Conservation (phyloP, 768 basidiomycete species). For the Lyophyllum atratum region DNA sequence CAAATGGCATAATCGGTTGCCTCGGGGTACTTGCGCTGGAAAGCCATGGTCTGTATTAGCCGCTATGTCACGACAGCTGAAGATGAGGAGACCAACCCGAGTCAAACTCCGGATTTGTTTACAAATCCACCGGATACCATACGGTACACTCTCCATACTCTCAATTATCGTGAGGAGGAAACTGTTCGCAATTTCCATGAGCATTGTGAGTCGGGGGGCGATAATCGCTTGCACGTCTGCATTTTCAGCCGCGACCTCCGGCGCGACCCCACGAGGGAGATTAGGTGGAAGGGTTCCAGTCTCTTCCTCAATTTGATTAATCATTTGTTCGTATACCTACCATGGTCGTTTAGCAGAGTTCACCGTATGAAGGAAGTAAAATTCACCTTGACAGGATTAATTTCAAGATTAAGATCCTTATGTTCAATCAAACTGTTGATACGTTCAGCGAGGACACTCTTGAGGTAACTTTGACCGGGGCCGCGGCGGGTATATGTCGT, state of each 20-base stretch:
- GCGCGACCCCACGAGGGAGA: slow-evolving; percentile 89
- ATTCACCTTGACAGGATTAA: slow-evolving; percentile 93
- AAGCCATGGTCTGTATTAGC: not conserved
- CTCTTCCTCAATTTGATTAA: slow-evolving; percentile 98
- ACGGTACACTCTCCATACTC: slow-evolving; percentile 97
- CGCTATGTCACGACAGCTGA: slow-evolving; percentile 1
- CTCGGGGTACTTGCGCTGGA: slow-evolving; percentile 96
- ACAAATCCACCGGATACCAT: slow-evolving; percentile 99
- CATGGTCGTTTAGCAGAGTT: not conserved
- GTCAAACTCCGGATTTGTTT: slow-evolving; percentile 98
- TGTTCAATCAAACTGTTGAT: slow-evolving; percentile 99
- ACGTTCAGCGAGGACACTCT: slow-evolving; percentile 94
- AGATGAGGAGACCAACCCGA: slow-evolving; percentile 57
- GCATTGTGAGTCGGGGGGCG: slow-evolving; percentile 94
- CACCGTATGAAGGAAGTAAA: slow-evolving; percentile 4
- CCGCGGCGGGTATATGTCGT: slow-evolving; percentile 99
- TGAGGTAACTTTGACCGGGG: slow-evolving; percentile 97
- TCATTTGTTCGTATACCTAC: slow-evolving; percentile 99
- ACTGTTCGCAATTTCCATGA: slow-evolving; percentile 99
- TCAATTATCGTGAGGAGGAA: slow-evolving; percentile 98
- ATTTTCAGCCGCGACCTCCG: slow-evolving; percentile 93
- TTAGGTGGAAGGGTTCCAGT: slow-evolving; percentile 89
- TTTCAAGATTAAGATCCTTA: slow-evolving; percentile 98
- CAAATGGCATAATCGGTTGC: slow-evolving; percentile 98
- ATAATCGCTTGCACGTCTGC: slow-evolving; percentile 97